Conservation (phyloP, 768 basidiomycete genomes). For the Dacryopinax spathularia region DNA sequence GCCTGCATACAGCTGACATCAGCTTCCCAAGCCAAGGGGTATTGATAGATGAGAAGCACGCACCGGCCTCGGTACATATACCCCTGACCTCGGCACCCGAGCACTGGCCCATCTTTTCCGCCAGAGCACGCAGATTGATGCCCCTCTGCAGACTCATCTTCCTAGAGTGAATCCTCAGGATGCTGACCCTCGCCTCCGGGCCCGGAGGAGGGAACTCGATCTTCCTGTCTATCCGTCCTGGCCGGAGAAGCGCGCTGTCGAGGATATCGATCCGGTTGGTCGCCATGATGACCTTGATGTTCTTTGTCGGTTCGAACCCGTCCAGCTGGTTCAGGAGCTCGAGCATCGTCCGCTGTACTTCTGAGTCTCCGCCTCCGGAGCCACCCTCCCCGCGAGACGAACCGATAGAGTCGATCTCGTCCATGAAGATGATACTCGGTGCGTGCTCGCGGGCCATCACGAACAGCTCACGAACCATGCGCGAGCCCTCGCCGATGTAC, state of each 20-base stretch:
- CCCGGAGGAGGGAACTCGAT: conserved; percentile 98
- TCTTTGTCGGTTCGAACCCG: conserved; percentile 72
- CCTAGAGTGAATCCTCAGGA: conserved; percentile 89
- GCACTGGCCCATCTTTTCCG: conserved; percentile 99
- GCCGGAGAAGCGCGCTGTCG: conserved; percentile 81
- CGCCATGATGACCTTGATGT: conserved; percentile 86
- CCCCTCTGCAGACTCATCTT: conserved; percentile 99
- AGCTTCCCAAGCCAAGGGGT: background rate
- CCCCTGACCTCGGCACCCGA: conserved; percentile 95
- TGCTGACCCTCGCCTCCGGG: conserved; percentile 92
- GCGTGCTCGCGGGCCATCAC: conserved; percentile 97
- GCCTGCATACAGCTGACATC: conserved; percentile 33
- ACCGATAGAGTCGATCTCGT: conserved; percentile 96
- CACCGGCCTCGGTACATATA: conserved; percentile 93
- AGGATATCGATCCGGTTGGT: conserved; percentile 98
- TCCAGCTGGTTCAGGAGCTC: conserved; percentile 80
- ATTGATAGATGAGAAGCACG: conserved; percentile 17
- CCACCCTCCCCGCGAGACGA: conserved; percentile 74
- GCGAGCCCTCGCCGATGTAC: conserved; percentile 91
- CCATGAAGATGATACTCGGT: conserved; percentile 98
- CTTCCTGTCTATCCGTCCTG: conserved; percentile 91
- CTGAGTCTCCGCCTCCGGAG: conserved; percentile 60
- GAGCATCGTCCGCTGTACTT: conserved; percentile 83
- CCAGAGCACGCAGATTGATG: conserved; percentile 88
- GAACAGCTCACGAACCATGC: conserved; percentile 95